Evolutionary conservation across 805 yeast genomes (phyloP), one percentile per base, ranked within the genome.

Genomic region (Nakazawaea peltata): DNA sequence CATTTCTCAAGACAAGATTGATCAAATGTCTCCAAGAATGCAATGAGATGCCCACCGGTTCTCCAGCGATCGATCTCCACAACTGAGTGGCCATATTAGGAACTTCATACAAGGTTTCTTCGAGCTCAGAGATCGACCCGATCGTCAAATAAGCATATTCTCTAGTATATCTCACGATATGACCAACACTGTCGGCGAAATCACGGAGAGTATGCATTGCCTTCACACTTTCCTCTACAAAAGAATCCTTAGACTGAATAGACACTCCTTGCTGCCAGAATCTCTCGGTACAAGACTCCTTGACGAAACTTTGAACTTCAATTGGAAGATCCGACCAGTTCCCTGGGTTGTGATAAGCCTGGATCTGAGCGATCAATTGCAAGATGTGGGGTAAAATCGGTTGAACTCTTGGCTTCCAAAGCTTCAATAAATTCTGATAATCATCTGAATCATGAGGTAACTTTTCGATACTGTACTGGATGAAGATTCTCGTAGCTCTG

Each of bases 221-320:
- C 52, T 82, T 86, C 39, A 85, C 94, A 49, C 79, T 87, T 52
- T 92, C 97, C 52, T 84, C 95, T 43, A 92, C 80, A 46, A 92
- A 94, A 23, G 92, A 87, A 53, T 92, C 97, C 49, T 85, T 81
- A 2, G 95, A 78, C 57, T 92, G 95, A 39, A 84, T 82, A 1
- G 96, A 84, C 16, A 94, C 94, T 13, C 98, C 98, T 41, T 87
- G 94, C 52, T 94, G 97, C 99, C 99, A 92, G 55, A 92, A 92
- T 49, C 97, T 68, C 61, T 92, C 99, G 53, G 80, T 77, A 33
- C 94, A 81, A 41, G 94, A 81, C 48, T 85, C 81, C 44, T 74
- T 72, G n/a, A 90, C 95, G 63, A 94, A 90, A 1, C 90, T 69
- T 54, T 85, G 95, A 1, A 92, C 97, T 38, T 86, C 94, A 2